Conservation (phyloP, 192 early-diverging fungal species). For the Geranomyces michiganensis region DNA sequence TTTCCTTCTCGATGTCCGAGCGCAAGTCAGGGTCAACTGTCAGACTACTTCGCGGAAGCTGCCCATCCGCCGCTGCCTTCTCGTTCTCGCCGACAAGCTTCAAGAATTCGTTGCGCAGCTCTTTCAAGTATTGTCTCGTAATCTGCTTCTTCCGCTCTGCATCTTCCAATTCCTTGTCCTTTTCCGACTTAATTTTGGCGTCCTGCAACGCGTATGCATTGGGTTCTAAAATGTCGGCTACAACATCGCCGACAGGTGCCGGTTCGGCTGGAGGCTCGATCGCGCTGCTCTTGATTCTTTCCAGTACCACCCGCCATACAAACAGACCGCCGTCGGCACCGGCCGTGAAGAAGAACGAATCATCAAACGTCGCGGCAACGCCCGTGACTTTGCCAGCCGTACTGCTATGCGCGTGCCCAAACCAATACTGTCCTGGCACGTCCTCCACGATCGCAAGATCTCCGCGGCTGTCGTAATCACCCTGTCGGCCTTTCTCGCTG, state of each 20-base stretch:
- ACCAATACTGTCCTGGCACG: constrained; percentile 53
- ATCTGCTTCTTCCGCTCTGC: constrained; percentile 61
- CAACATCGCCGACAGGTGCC: neutral
- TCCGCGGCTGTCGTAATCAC: constrained; percentile 30
- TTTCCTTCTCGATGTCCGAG: constrained; percentile 48
- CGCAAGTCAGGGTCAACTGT: constrained; percentile 54
- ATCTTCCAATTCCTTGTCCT: constrained; percentile 56
- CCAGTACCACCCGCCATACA: constrained; percentile 44
- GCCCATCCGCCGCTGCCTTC: neutral
- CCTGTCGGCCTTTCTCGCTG: constrained; percentile 6
- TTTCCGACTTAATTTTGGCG: constrained; percentile 60
- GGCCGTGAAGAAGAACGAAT: constrained; percentile 49
- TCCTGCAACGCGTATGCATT: constrained; percentile 61
- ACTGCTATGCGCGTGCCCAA: constrained; percentile 57
- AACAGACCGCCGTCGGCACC: constrained; percentile 63
- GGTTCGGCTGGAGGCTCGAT: constrained; percentile 21
- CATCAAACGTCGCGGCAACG: constrained; percentile 53
- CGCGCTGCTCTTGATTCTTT: constrained; percentile 42
- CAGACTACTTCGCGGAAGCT: constrained; percentile 33
- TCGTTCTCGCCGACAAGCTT: constrained; percentile 53
- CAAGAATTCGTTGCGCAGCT: constrained; percentile 57
- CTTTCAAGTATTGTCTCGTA: constrained; percentile 49
- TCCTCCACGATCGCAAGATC: constrained; percentile 10
- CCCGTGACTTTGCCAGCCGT: constrained; percentile 44
- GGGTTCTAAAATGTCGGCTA: constrained; percentile 55